Percentiles rank a stretch among this genome's conserved stretches.
These are phyloP conservation scores for Malus sieversii DNA, from an alignment of 306 rosid species.

Conservation along the genomic window DNA sequence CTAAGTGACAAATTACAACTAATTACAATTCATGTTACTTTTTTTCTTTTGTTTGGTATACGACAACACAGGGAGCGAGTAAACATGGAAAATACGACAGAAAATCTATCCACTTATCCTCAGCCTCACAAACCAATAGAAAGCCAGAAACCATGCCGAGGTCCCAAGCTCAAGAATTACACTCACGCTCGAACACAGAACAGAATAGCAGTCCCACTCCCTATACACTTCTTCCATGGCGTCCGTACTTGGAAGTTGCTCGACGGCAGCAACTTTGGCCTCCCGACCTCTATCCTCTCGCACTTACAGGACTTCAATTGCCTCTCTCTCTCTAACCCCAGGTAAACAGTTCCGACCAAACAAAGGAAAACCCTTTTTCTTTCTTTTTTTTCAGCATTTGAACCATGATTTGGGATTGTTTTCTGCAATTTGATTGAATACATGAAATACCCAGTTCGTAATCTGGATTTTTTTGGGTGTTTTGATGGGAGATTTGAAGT, in stretches of 20 bases:
- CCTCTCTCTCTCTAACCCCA: constrained; percentile 38
- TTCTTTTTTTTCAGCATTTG: neutral
- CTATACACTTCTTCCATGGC: constrained; percentile 39
- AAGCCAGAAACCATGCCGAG: constrained; percentile 12
- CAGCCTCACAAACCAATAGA: constrained; percentile 31
- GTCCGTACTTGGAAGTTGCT: constrained; percentile 60
- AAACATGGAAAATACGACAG: constrained; percentile 1
- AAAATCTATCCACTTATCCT: constrained; percentile 73
- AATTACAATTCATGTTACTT: neutral
- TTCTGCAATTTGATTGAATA: neutral
- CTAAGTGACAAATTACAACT: no score
- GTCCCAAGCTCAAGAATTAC: constrained; percentile 3
- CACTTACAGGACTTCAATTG: constrained; percentile 36
- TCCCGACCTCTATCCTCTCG: constrained; percentile 41
- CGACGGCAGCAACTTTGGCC: constrained; percentile 53
- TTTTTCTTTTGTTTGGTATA: neutral
- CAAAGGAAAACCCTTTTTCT: neutral
- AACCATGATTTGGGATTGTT: neutral
- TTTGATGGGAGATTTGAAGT: neutral
- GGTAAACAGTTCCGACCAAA: constrained; percentile 35
- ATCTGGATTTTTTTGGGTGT: neutral
- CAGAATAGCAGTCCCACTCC: neutral
- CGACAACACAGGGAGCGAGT: neutral
- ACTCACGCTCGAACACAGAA: neutral
- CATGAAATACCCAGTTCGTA: constrained; percentile 15